phyloP scores from a whole-genome alignment of 306 rosid species.

The Vachellia pachyceras region DNA sequence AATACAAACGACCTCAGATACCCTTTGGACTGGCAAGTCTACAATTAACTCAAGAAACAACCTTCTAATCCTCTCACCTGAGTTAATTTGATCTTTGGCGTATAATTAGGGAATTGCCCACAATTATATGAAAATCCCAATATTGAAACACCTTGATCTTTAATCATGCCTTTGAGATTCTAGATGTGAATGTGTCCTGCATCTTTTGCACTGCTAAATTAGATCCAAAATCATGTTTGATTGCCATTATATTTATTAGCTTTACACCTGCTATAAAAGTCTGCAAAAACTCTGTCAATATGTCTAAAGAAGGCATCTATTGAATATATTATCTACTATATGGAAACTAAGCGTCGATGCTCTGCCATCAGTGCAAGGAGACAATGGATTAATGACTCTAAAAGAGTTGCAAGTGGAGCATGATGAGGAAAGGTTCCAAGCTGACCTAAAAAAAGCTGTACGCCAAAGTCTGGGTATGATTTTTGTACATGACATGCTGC shows the following conservation, averaged over 20 bases:
- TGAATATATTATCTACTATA: slow-evolving; percentile 4
- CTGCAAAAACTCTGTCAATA: slow-evolving; percentile 31
- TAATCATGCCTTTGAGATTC: neutral
- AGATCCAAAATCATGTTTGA: slow-evolving; percentile 23
- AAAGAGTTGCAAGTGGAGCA: slow-evolving; percentile 65
- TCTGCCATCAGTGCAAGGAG: slow-evolving; percentile 49
- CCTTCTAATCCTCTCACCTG: neutral
- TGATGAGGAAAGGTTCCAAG: slow-evolving; percentile 91
- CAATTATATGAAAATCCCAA: neutral
- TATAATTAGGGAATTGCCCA: neutral
- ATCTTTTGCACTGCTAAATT: slow-evolving; percentile 18
- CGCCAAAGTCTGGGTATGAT: slow-evolving; percentile 90
- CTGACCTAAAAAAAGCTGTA: slow-evolving; percentile 85
- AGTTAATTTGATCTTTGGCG: neutral
- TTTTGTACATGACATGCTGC: slow-evolving; percentile 2
- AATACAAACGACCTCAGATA: too few species aligned
- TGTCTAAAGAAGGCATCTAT: slow-evolving; percentile 28
- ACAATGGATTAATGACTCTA: slow-evolving; percentile 55
- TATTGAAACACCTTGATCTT: slow-evolving; percentile 7
- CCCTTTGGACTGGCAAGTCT: neutral
- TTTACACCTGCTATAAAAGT: slow-evolving; percentile 16
- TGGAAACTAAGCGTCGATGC: slow-evolving; percentile 24
- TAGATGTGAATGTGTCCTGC: neutral
- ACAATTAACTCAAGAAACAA: neutral
- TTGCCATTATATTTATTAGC: slow-evolving; percentile 27